Base-by-base conservation (phyloP, 169 alveolate species). In the Plasmodium adleri region DNA sequence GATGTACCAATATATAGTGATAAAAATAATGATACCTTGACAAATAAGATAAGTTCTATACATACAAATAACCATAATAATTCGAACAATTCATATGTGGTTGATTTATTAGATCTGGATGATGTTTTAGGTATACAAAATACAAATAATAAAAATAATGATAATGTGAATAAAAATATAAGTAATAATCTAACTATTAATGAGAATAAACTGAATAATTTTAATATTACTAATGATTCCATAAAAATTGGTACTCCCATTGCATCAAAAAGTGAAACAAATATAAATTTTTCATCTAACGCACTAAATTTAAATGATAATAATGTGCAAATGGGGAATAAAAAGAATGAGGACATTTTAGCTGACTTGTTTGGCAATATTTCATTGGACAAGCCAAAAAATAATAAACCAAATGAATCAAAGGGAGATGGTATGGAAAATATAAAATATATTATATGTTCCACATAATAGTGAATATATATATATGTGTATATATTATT, bases 301-400 rank as follows among this genome's bases (percentile, higher is more conserved):
- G 6, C 74, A 13, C 15, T 13, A 12, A 24, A 43, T 9, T 5
- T 45, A 68, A 52, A 54, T 54, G 70, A 39, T 9, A 39, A 32
- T 15, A 56, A 32, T 22, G n/a, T 39, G 7, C 64, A 68, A 47
- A 20, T 63, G 49, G 85, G 15, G 9, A 71, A 71, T 54, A 86
- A 86, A 73, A 86, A 86, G 62, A 86, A 86, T 86, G 92, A 86
- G 62, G 92, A 86, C 24, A 86, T 86, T 59, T 74, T 86, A 78
- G 92, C 54, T 12, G 92, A 86, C 24, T 87, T 86, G 2, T 86
- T 86, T 47, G 92, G 92, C 28, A 72, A 12, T 24, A 70, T 86
- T 58, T 86, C 92, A 9, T 62, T 86, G 24, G 85, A 86, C 49
- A 39, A 86, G 20, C 76, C 92, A 5, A 86, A 60, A 74, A 72